These are phyloP conservation scores for Exidia glandulosa DNA, from an alignment of 768 basidiomycete genomes.

Conservation along the genomic window DNA sequence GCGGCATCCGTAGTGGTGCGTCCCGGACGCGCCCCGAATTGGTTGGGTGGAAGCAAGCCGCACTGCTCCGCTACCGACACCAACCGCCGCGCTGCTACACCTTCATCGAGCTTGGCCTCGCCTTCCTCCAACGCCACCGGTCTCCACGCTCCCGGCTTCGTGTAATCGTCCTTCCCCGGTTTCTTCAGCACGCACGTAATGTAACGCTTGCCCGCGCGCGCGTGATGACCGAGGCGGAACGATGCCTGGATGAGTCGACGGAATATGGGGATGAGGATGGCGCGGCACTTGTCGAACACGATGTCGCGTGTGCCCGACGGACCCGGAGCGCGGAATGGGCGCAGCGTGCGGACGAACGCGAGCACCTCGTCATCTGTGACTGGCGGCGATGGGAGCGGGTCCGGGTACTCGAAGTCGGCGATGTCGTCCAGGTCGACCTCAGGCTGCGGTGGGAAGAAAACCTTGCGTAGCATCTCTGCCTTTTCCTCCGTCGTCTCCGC, in stretches of 20 bases:
- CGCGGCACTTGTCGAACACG: too few species aligned
- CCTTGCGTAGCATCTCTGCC: background rate
- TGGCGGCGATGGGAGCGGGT: too few species aligned
- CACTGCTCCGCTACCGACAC: background rate
- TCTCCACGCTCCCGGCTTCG: conserved; percentile 8
- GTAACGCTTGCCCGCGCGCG: too few species aligned
- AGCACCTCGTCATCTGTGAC: too few species aligned
- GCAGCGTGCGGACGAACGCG: too few species aligned
- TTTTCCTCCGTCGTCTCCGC: background rate
- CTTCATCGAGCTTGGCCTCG: conserved; percentile 6
- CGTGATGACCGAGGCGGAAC: conserved; percentile 1
- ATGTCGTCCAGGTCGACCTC: too few species aligned
- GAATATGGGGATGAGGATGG: too few species aligned
- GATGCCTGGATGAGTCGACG: too few species aligned
- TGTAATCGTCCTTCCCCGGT: conserved; percentile 6
- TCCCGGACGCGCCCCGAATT: conserved; percentile 9
- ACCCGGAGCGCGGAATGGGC: too few species aligned
- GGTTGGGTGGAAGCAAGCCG: conserved; percentile 5
- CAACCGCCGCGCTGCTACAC: too few species aligned
- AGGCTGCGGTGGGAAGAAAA: background rate
- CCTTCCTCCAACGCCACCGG: conserved; percentile 5
- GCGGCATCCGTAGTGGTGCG: conserved; percentile 7
- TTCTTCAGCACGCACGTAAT: conserved; percentile 6
- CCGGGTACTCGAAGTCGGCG: too few species aligned
- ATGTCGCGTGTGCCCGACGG: conserved; percentile 4